Conservation (phyloP, 129 eudicot genomes). For the Dittrichia graveolens region DNA sequence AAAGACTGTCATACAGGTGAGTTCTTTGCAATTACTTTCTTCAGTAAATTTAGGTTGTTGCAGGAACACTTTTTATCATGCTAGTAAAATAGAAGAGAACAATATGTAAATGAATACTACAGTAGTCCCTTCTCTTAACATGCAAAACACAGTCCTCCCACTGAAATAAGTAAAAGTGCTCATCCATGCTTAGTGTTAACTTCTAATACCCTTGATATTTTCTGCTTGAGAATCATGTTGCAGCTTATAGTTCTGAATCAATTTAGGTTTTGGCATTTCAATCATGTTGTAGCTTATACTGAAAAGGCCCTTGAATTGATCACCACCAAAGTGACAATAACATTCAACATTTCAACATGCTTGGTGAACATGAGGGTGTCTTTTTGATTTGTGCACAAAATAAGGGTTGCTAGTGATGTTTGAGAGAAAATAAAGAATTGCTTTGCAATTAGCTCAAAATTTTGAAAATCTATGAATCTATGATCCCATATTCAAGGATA, state of each 20-base stretch:
- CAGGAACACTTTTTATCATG: background rate
- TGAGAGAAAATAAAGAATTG: no score
- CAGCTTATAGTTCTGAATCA: constrained; percentile 3
- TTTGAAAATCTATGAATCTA: background rate
- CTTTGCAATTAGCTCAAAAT: background rate
- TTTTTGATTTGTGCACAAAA: background rate
- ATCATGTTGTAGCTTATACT: constrained; percentile 10
- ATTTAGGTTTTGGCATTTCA: background rate
- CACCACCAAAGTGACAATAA: background rate
- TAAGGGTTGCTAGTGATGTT: background rate
- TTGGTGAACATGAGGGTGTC: constrained; percentile 9
- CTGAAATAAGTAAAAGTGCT: constrained; percentile 2
- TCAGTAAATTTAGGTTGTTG: constrained; percentile 10
- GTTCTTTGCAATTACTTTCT: constrained; percentile 4
- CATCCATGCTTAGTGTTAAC: background rate
- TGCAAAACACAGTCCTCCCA: background rate
- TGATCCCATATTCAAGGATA: background rate
- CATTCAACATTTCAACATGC: background rate
- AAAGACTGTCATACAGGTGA: constrained; percentile 92
- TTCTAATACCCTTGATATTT: background rate
- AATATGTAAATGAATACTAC: background rate
- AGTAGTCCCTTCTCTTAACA: background rate
- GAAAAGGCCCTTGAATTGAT: constrained; percentile 6
- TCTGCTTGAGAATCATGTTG: constrained; percentile 14
- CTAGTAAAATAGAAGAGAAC: background rate